Evolutionary conservation across 257 asterid genomes (phyloP), one percentile per base, ranked within the genome.

Genomic region (Scutellaria galericulata): DNA sequence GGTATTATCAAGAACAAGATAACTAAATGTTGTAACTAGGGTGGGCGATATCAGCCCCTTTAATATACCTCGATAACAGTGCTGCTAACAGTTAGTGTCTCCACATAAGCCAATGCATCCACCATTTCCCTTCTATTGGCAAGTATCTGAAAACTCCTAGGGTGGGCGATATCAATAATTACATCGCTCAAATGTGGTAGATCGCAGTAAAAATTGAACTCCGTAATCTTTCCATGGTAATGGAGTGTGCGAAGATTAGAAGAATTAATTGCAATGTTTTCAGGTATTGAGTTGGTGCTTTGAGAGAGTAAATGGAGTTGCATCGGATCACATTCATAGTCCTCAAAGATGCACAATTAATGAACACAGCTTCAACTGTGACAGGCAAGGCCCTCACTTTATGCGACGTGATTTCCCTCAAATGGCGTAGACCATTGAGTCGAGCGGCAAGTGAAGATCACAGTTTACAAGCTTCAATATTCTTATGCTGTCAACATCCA

Each of bases 21-120:
- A 24, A 24, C 27, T 2, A 24, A 24, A 24, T 24, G 27, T 24
- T 24, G 27, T 24, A n/a, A n/a, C n/a, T n/a, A n/a, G n/a, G n/a
- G n/a, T n/a, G n/a, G n/a, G n/a, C n/a, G n/a, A n/a, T n/a, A n/a
- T n/a, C n/a, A n/a, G n/a, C n/a, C n/a, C n/a, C n/a, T n/a, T n/a
- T n/a, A n/a, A n/a, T n/a, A 10, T 71, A 82, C 87, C 90, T 83
- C 84, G 3, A 78, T 78, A 71, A 85, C 64, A 47, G 61, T 61
- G 48, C 73, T 77, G 39, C 44, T 73, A 3, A 74, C 74, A 0
- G 76, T 58, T 9, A 82, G 60, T 7, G 7, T 45, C 3, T n/a
- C 53, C 0, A 82, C 75, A 20, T 0, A 10, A 4, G 73, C 68
- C n/a, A 84, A 31, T 4, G 55, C 5, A 3, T 5, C 8, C n/a